These are phyloP conservation scores for Salix caprea DNA, from an alignment of 345 rosid genomes.

Conservation along the genomic window DNA sequence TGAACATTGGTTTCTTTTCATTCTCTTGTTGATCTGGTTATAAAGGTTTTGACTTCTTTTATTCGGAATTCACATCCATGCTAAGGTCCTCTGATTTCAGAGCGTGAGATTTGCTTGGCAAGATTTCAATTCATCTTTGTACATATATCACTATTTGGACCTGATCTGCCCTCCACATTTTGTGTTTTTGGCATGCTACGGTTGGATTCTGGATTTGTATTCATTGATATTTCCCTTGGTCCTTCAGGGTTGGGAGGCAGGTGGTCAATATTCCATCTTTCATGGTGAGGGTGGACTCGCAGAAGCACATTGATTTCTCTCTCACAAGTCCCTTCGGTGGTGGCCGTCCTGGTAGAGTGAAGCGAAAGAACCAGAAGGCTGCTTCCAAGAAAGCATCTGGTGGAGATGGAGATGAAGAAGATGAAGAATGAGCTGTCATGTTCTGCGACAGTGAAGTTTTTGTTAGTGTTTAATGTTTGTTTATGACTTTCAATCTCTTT, in stretches of 20 bases:
- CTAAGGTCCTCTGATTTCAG: background rate
- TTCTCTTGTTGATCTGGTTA: background rate
- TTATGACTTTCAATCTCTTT: background rate
- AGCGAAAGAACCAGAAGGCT: slow-evolving; percentile 16
- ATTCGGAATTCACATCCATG: background rate
- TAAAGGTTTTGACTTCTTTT: background rate
- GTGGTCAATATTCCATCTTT: slow-evolving; percentile 67
- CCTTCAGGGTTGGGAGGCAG: slow-evolving; percentile 63
- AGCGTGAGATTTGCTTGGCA: background rate
- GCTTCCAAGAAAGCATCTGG: slow-evolving; percentile 14
- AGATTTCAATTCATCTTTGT: background rate
- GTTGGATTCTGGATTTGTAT: background rate
- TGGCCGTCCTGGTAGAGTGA: slow-evolving; percentile 33
- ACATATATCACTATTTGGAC: no score
- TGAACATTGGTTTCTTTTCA: background rate
- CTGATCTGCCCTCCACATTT: background rate
- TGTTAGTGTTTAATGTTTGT: background rate
- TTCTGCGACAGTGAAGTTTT: background rate
- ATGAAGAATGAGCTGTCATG: background rate
- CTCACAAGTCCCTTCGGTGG: slow-evolving; percentile 64
- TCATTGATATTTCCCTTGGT: background rate
- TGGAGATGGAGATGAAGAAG: slow-evolving; percentile 16
- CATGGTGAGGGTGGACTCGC: slow-evolving; percentile 68
- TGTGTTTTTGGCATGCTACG: background rate
- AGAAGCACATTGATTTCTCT: slow-evolving; percentile 69